Base-by-base conservation (phyloP, 176 grass and related monocot genomes). In the Rhynchospora breviuscula region DNA sequence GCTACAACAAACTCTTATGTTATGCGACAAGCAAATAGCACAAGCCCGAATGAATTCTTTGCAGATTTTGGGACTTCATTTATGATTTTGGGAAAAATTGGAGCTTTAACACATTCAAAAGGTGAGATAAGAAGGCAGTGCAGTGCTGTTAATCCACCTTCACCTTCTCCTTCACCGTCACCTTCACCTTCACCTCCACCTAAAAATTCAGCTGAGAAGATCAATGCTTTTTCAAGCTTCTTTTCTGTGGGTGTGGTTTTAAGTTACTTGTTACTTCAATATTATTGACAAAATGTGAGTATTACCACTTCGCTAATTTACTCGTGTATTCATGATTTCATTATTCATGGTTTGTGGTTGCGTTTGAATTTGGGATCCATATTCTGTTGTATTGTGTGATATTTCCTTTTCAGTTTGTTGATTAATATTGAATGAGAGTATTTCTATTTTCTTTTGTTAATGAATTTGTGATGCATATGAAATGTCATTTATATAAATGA, bases 21-120 rank as follows among this genome's bases (percentile, higher is more conserved):
- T 67, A 15, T 47, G 60, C 31, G 12, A 22, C 79, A 82, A 43
- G 60, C 60, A 12, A 82, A 82, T 45, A 64, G 43, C 44, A 82
- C 79, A 10, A 52, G 79, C 43, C 26, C 79, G 7, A 4, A 13
- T 19, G 60, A 46, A 35, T 82, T 82, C 61, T 82, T 48, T 48
- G 46, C 40, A 9, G 79, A 82, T 82, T 82, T 82, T 51, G 23
- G 46, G 0, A 19, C 1, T 17, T 82, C 79, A 25, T 66, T 82
- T 64, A 67, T 82, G 43, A 25, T 8, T 25, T 67, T 82, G 79
- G 79, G 79, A 23, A 82, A 82, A 82, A 63, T 82, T 17, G 79
- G 79, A 82, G 60, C 60, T 66, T 82, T 82, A 25, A 67, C 59
- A 26, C 79, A 82, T 64, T 1, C 0, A 22, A 82, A 82, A 67